Evolutionary conservation across 257 asterid genomes (phyloP), one percentile per base, ranked within the genome.

Genomic region (Plectranthus barbatus): DNA sequence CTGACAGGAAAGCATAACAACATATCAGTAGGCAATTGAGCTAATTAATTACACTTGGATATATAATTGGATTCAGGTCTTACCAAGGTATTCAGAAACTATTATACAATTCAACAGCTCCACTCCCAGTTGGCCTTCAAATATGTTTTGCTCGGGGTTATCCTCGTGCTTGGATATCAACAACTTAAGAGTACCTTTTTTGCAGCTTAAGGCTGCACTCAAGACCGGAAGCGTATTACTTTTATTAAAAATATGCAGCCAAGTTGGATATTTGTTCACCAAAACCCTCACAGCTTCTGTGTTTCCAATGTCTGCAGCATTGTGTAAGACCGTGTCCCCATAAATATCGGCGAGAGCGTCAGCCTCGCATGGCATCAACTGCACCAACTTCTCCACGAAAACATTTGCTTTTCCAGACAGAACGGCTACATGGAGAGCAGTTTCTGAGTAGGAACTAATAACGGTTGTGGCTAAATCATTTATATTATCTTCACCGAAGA

Each of bases 241-340:
- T 0, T 24, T 7, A 13, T 45, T 3, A 11, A 11, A 2, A 6
- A 41, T 41, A 17, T 65, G 29, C 2, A 52, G 54, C 63, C 51
- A 41, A 3, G 4, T 29, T 1, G 56, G 55, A 12, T 53, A 36
- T 8, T 7, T 58, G 0, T 11, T n/a, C 10, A 68, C 36, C 67
- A 68, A 6, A 21, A 23, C 9, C 2, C 0, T 3, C 1, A 61
- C 73, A 0, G 67, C 73, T 24, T 41, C 46, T 1, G 34, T 68
- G 67, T 68, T 68, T 23, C 67, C 67, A 4, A 60, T 53, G 46
- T 0, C 9, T 0, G 63, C 63, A 24, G 62, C 71, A 4, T 6
- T 0, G 21, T 65, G 71, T 4, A 65, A 33, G 7, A 63, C 71
- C 6, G 70, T 65, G 19, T 40, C 7, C 9, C 62, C 54, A 9